Evolutionary conservation across 495 filamentous ascomycete species (phyloP).

Genomic region (Friedmanniomyces endolithicus): DNA sequence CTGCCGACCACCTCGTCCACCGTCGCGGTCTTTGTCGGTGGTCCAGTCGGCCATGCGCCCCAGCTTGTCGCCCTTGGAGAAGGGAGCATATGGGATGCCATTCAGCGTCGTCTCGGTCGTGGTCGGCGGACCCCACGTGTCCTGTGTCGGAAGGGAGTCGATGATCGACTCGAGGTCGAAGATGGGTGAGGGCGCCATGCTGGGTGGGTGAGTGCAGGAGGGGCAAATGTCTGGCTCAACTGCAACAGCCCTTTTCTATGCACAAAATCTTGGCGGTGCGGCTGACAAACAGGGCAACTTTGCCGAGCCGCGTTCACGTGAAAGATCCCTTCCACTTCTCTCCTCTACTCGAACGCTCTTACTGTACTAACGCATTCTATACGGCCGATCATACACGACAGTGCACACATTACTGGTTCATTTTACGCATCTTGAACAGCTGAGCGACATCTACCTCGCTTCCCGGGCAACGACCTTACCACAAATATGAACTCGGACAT

Average conservation of each 20-base stretch:
- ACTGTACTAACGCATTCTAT: background rate
- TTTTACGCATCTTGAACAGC: background rate
- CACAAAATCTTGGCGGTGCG: background rate
- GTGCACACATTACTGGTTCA: background rate
- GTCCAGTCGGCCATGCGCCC: constrained; percentile 99
- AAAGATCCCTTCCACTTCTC: background rate
- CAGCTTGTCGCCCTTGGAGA: constrained; percentile 96
- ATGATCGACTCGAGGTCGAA: constrained; percentile 43
- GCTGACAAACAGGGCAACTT: background rate
- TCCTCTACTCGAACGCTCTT: background rate
- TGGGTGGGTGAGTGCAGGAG: background rate
- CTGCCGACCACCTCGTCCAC: constrained; percentile 55
- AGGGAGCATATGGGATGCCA: constrained; percentile 92
- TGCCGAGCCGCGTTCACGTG: background rate
- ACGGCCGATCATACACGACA: background rate
- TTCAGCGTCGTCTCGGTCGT: constrained; percentile 74
- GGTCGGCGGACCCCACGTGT: constrained; percentile 74
- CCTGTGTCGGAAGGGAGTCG: constrained; percentile 48
- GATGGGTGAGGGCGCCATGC: constrained; percentile 13
- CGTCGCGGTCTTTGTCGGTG: constrained; percentile 63
- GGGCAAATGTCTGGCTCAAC: background rate
- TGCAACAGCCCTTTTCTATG: background rate
- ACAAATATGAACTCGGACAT: background rate
- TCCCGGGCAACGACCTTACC: too few species aligned
- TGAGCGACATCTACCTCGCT: background rate